These are phyloP conservation scores for Yarrowia phangngaensis DNA, from an alignment of 805 yeast genomes.

Conservation along the genomic window DNA sequence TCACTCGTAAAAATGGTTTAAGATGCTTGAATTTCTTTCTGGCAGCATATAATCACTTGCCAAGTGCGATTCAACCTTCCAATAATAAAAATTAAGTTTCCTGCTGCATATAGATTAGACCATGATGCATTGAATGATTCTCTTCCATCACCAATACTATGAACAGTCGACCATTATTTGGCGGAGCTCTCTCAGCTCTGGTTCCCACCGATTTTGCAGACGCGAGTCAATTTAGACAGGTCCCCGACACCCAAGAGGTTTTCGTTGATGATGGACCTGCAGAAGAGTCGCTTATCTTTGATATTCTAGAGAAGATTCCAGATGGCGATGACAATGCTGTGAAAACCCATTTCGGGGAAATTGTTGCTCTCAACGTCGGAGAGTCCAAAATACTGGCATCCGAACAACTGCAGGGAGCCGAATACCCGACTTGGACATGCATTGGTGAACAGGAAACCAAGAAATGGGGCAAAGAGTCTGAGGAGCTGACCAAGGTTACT, in stretches of 20 bases:
- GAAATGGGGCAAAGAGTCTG: conserved; percentile 27
- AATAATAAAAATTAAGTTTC: no score
- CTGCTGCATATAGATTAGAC: no score
- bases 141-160: conserved; percentile 20
- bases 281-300: conserved; percentile 42
- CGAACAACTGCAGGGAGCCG: conserved; percentile 39
- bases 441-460: conserved; percentile 41
- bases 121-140: no score
- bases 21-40: no score
- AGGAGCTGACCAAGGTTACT: conserved; percentile 42
- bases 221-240: conserved; percentile 71
- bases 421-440: conserved; percentile 52
- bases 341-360: conserved; percentile 34
- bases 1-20: background rate
- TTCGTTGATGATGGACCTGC: conserved; percentile 46
- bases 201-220: conserved; percentile 65
- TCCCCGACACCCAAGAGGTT: conserved; percentile 95
- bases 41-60: no score
- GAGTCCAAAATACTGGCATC: conserved; percentile 8
- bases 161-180: conserved; percentile 51
- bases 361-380: conserved; percentile 34
- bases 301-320: conserved; percentile 42
- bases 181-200: conserved; percentile 69
- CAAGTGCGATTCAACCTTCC: no score
- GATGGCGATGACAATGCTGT: conserved; percentile 30